Conservation (phyloP, 2,329 filamentous ascomycete genomes). For the Claviceps paspali region DNA sequence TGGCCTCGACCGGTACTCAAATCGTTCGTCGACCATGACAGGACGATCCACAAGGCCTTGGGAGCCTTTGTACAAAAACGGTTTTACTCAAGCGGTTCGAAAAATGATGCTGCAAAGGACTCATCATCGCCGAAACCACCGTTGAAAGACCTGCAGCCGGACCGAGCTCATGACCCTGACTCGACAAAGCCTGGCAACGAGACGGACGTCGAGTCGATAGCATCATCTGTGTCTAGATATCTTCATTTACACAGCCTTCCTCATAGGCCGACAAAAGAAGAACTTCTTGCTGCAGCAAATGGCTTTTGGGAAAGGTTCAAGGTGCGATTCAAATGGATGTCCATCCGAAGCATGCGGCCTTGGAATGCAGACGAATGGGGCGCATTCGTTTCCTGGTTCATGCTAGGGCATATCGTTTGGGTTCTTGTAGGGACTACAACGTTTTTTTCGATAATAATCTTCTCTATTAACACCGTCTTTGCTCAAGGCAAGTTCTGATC, state of each 20-base stretch:
- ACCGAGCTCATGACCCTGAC: neutral
- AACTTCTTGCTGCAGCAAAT: slow-evolving; percentile 77
- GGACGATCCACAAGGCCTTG: neutral
- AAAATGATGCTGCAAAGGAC: neutral
- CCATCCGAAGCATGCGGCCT: slow-evolving; percentile 80
- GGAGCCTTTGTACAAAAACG: neutral
- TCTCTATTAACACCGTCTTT: slow-evolving; percentile 89
- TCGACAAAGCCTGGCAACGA: slow-evolving; percentile 6
- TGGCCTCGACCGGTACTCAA: neutral
- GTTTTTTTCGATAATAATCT: slow-evolving; percentile 83
- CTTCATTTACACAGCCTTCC: slow-evolving; percentile 50
- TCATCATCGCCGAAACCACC: neutral
- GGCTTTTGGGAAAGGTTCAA: slow-evolving; percentile 84
- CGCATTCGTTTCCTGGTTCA: slow-evolving; percentile 85
- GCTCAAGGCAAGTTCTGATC: slow-evolving; percentile 55
- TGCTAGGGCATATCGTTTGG: slow-evolving; percentile 88
- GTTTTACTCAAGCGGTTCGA: neutral
- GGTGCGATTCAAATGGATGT: slow-evolving; percentile 94
- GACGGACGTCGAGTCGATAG: slow-evolving; percentile 24
- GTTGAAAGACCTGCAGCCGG: neutral
- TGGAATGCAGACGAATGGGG: slow-evolving; percentile 96
- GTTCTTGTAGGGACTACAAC: slow-evolving; percentile 93
- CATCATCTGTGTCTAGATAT: slow-evolving; percentile 42
- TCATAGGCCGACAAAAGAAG: slow-evolving; percentile 87
- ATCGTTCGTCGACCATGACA: neutral